Conservation (phyloP, 2,329 filamentous ascomycete genomes). For the Paecilomyces sp. region DNA sequence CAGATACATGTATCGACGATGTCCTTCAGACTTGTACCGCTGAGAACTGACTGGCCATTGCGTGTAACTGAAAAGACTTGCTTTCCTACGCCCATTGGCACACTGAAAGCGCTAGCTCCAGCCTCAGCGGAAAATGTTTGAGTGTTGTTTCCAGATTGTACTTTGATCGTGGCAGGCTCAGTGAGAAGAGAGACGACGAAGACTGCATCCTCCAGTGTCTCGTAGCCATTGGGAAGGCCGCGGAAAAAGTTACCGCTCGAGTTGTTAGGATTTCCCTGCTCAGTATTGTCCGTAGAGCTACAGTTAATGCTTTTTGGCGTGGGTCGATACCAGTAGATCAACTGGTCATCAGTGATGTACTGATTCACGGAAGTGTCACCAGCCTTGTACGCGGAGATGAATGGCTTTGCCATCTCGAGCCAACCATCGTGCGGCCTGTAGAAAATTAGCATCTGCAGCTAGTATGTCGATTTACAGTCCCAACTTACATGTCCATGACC, state of each 20-base stretch:
- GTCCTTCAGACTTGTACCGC: slow-evolving; percentile 44
- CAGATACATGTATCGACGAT: slow-evolving; percentile 44
- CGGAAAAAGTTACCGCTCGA: slow-evolving; percentile 46
- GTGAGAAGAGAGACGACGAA: slow-evolving; percentile 49
- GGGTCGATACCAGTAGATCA: slow-evolving; percentile 52
- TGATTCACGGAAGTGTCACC: slow-evolving; percentile 25
- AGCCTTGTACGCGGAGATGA: slow-evolving; percentile 47
- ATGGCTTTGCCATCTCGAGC: slow-evolving; percentile 48
- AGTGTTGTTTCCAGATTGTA: slow-evolving; percentile 40
- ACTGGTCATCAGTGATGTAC: slow-evolving; percentile 42
- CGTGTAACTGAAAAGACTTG: slow-evolving; percentile 43
- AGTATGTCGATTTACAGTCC: background rate
- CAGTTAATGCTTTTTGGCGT: slow-evolving; percentile 42
- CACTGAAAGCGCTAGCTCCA: slow-evolving; percentile 38
- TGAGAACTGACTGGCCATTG: slow-evolving; percentile 34
- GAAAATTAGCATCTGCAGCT: background rate
- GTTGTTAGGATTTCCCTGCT: slow-evolving; percentile 36
- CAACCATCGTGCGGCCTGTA: slow-evolving; percentile 45
- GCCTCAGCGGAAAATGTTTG: slow-evolving; percentile 41
- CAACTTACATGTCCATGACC: slow-evolving; percentile 41
- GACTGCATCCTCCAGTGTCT: slow-evolving; percentile 43
- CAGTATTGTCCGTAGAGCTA: slow-evolving; percentile 47
- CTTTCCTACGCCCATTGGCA: slow-evolving; percentile 42
- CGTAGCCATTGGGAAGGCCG: slow-evolving; percentile 45
- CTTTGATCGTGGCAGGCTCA: slow-evolving; percentile 36